Conservation (phyloP, 176 grass and related monocot genomes). For the Coix lacrymajobi region DNA sequence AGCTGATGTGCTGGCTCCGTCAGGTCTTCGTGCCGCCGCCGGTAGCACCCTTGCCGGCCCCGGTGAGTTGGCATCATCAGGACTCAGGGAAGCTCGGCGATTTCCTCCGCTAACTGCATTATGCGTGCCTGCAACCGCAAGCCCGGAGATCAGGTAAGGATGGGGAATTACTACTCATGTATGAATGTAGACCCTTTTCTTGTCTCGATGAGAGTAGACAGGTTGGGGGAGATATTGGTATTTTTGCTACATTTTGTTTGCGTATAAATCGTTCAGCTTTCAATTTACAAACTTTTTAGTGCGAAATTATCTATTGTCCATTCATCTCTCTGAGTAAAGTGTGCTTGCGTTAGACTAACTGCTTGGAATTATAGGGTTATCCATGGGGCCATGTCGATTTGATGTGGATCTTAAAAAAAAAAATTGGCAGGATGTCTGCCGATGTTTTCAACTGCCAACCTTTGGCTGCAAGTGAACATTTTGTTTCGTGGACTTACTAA, state of each 20-base stretch:
- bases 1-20: not conserved
- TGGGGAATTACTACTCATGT: not conserved
- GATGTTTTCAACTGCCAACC: not conserved
- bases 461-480: not conserved
- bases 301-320: not conserved
- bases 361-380: no score
- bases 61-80: conserved; percentile 34
- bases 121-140: not conserved
- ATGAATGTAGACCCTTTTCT: not conserved
- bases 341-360: not conserved
- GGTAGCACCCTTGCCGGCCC: conserved; percentile 9
- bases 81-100: not conserved
- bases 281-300: not conserved
- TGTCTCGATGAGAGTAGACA: not conserved
- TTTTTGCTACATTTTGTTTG: not conserved
- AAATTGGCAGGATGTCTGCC: no score
- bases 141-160: not conserved
- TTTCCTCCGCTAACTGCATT: conserved; percentile 22
- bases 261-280: not conserved
- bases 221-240: not conserved
- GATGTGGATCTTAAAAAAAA: not conserved
- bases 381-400: no score
- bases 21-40: not conserved
- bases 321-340: not conserved
- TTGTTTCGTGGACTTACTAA: not conserved